A percentile compares a stretch with the other conserved stretches of the same genome.
Conservation (phyloP, 176 grass and related monocot species). For the Pontederia paniculata region DNA sequence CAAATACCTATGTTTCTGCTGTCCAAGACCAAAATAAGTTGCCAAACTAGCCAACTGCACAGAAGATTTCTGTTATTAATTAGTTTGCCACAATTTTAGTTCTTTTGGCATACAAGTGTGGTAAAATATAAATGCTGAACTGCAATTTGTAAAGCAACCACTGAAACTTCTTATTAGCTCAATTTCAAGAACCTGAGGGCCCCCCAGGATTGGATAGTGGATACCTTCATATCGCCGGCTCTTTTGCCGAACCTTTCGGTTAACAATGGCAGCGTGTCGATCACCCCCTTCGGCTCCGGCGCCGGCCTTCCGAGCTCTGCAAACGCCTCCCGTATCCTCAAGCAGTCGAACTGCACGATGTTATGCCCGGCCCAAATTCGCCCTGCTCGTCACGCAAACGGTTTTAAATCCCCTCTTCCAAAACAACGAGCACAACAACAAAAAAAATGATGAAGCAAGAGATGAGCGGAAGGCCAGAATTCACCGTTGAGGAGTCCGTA, state of each 20-base stretch:
- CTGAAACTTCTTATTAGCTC: not conserved
- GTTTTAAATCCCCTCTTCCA: not conserved
- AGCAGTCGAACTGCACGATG: conserved; percentile 64
- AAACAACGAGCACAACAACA: not conserved
- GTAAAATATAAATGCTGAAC: too few relatives aligned
- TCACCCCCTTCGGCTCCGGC: conserved; percentile 62
- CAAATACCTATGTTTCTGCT: conserved; percentile 64
- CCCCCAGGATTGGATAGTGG: not conserved
- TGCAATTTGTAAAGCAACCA: not conserved
- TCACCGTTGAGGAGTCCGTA: conserved; percentile 76
- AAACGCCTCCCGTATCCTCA: conserved; percentile 77
- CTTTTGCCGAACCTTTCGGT: conserved; percentile 81
- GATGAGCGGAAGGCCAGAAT: too few relatives aligned
- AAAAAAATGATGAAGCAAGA: too few relatives aligned
- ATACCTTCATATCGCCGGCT: conserved; percentile 95
- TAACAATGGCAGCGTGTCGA: conserved; percentile 83
- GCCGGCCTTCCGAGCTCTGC: conserved; percentile 40
- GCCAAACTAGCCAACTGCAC: conserved; percentile 92
- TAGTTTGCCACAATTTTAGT: too few relatives aligned
- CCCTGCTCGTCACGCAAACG: conserved; percentile 26
- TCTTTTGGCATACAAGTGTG: too few relatives aligned
- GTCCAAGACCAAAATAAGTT: conserved; percentile 73
- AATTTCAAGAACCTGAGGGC: not conserved
- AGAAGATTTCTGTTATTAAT: conserved; percentile 6
- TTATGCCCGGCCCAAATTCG: conserved; percentile 95